Conservation (phyloP, 192 early-diverging fungal species). For the Podila clonocystis region DNA sequence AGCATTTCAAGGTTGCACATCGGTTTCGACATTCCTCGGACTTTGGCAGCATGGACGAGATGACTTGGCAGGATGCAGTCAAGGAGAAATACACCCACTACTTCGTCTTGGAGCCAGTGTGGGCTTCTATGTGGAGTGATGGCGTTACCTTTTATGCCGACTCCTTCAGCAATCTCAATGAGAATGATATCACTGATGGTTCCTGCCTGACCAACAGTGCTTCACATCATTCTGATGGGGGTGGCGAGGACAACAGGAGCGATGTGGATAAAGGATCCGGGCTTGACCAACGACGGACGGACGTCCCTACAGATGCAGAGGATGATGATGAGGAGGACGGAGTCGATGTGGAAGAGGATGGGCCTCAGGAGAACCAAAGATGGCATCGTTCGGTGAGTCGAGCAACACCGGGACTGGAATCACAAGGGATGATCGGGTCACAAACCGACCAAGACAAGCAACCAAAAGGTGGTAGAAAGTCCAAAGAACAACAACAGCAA, state of each 20-base stretch:
- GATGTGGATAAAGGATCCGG: background rate
- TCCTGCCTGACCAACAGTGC: background rate
- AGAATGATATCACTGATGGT: too few relatives aligned
- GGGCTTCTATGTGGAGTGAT: conserved; percentile 7
- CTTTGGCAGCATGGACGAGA: background rate
- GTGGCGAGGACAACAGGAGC: background rate
- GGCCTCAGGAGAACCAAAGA: too few relatives aligned
- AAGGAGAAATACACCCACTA: conserved; percentile 6
- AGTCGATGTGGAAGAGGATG: background rate
- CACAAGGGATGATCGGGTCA: too few relatives aligned
- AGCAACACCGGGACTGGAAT: too few relatives aligned
- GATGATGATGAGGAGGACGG: too few relatives aligned
- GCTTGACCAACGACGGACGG: background rate
- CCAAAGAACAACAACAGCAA: too few relatives aligned
- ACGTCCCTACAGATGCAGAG: too few relatives aligned
- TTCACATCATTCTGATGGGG: background rate
- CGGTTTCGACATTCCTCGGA: conserved; percentile 1
- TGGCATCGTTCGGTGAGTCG: too few relatives aligned
- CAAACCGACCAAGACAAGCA: background rate
- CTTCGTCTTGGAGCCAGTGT: conserved; percentile 9
- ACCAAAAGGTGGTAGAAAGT: too few relatives aligned
- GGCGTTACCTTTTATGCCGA: background rate
- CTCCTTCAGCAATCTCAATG: background rate
- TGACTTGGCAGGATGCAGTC: conserved; percentile 10
- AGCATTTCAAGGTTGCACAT: conserved; percentile 7